phyloP scores from a whole-genome alignment of 2,329 filamentous ascomycete genomes.

The Talaromyces marneffei region DNA sequence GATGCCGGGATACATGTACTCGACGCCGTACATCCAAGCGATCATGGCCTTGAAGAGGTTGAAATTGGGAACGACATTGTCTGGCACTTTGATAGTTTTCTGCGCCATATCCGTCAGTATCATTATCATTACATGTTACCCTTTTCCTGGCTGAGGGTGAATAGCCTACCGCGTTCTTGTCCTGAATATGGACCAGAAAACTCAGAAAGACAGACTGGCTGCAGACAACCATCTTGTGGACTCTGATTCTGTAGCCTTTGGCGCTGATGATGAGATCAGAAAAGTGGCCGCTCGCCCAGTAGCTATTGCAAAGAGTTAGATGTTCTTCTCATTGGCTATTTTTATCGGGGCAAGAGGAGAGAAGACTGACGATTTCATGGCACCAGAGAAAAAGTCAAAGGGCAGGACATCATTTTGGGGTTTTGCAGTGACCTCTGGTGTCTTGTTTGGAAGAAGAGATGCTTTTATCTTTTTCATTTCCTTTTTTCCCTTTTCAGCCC shows the following conservation, averaged over 20 bases:
- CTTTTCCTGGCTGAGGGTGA: background rate
- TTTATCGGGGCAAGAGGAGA: background rate
- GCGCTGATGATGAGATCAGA: conserved; percentile 1
- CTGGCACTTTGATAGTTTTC: background rate
- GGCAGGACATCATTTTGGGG: background rate
- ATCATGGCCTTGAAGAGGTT: background rate
- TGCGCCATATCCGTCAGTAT: background rate
- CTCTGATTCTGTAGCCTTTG: background rate
- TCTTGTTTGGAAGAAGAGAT: background rate
- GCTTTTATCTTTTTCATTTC: too few species aligned
- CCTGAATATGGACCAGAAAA: background rate
- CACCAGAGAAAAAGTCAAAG: background rate
- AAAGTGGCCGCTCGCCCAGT: background rate
- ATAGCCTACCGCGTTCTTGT: background rate
- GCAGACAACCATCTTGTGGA: background rate
- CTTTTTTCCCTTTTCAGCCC: background rate
- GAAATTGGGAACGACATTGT: background rate
- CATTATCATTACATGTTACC: background rate
- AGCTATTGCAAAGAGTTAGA: background rate
- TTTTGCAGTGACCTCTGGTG: background rate
- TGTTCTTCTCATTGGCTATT: too few species aligned
- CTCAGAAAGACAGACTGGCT: background rate
- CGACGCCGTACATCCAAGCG: background rate
- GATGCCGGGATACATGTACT: background rate
- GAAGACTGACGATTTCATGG: background rate